phyloP scores from a whole-genome alignment of 73 alveolate genomes.

The Tetrahymena thermophila region DNA sequence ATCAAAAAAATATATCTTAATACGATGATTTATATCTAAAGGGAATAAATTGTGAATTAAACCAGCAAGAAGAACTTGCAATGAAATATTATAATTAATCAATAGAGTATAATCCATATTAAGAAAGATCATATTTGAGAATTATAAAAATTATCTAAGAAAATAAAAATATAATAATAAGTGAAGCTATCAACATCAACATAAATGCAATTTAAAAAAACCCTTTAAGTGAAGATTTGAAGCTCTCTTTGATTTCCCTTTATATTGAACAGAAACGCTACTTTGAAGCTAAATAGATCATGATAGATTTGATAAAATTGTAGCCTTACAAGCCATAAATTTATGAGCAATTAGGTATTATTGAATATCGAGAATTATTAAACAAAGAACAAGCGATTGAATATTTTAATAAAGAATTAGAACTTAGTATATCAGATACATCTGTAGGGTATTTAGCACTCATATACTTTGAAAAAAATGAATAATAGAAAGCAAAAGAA shows the following conservation, averaged over 20 bases:
- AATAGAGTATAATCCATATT: neutral
- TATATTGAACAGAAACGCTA: neutral
- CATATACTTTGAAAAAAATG: neutral
- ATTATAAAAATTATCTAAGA: neutral
- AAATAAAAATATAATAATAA: too few relatives aligned
- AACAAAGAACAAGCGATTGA: neutral
- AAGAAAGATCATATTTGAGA: neutral
- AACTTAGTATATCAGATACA: neutral
- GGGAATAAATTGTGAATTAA: neutral
- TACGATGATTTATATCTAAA: neutral
- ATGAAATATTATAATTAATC: neutral
- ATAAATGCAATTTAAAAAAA: neutral
- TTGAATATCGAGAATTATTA: neutral
- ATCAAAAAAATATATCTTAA: neutral
- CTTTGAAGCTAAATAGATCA: neutral
- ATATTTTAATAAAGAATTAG: neutral
- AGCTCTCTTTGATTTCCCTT: neutral
- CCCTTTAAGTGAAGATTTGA: neutral
- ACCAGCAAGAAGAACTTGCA: neutral
- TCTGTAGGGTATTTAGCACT: neutral
- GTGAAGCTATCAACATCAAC: neutral
- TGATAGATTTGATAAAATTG: neutral
- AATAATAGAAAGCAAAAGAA: neutral
- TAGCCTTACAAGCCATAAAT: neutral
- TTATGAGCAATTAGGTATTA: neutral